Evolutionary conservation across 2,329 filamentous ascomycete species (phyloP).

Genomic region (Akanthomyces dipterigenus): DNA sequence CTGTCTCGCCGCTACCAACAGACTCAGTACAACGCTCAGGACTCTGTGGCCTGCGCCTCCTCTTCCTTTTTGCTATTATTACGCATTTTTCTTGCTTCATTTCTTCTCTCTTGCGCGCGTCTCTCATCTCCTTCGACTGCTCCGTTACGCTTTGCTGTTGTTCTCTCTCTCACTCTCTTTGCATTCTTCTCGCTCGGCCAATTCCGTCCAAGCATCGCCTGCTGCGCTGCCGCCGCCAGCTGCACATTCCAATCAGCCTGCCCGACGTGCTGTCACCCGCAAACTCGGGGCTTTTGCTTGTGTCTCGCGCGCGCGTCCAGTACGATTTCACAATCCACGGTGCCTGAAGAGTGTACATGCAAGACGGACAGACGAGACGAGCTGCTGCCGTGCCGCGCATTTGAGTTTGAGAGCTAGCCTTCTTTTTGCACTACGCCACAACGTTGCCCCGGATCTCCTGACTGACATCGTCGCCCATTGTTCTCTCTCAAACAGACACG

Average conservation of each 20-base stretch:
- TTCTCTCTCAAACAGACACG: slow-evolving; percentile 56
- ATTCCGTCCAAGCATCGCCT: background rate
- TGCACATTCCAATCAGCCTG: slow-evolving; percentile 5
- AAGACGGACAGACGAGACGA: background rate
- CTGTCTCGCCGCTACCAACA: background rate
- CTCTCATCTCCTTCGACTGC: background rate
- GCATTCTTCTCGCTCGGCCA: slow-evolving; percentile 3
- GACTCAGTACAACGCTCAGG: background rate
- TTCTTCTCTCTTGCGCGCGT: background rate
- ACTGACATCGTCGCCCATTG: slow-evolving; percentile 1
- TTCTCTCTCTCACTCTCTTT: slow-evolving; percentile 8
- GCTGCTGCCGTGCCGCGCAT: background rate
- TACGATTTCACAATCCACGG: background rate
- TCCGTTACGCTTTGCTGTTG: background rate
- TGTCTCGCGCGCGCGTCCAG: background rate
- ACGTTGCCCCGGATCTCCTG: background rate
- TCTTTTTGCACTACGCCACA: background rate
- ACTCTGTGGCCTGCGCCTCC: background rate
- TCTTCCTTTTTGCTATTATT: background rate
- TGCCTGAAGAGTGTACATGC: background rate
- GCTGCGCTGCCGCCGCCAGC: background rate
- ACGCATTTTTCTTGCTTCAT: background rate
- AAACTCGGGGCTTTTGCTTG: background rate
- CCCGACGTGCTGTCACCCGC: background rate
- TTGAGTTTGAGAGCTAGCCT: background rate